A percentile compares a stretch with the other conserved stretches of the same genome.
Evolutionary conservation across 805 yeast species (phyloP).

Genomic region (Metschnikowia cubensis): DNA sequence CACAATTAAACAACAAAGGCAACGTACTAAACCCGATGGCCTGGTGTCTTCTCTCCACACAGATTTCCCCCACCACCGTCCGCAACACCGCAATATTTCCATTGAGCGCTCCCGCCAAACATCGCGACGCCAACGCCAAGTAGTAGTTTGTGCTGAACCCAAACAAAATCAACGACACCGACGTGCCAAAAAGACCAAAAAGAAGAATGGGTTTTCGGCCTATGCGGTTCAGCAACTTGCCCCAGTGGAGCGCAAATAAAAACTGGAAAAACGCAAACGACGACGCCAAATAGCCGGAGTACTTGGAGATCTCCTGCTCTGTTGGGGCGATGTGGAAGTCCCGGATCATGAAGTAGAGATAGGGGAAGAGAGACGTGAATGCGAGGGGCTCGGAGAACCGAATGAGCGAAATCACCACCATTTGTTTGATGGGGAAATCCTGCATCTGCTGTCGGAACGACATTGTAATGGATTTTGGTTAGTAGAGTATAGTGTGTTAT

Average conservation of each 20-base stretch:
- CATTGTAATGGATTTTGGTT: neutral
- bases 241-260: slow-evolving; percentile 58
- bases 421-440: slow-evolving; percentile 56
- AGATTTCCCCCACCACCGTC: slow-evolving; percentile 59
- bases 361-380: slow-evolving; percentile 61
- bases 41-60: slow-evolving; percentile 53
- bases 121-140: slow-evolving; percentile 51
- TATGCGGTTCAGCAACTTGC: slow-evolving; percentile 46
- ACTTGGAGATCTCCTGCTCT: slow-evolving; percentile 52
- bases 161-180: slow-evolving; percentile 43
- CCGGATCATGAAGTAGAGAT: slow-evolving; percentile 58
- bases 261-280: slow-evolving; percentile 59
- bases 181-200: slow-evolving; percentile 51
- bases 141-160: slow-evolving; percentile 53
- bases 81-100: slow-evolving; percentile 66
- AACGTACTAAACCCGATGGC: slow-evolving; percentile 59
- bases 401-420: slow-evolving; percentile 35
- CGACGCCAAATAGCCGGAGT: slow-evolving; percentile 60
- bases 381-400: slow-evolving; percentile 61
- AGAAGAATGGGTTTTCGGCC: slow-evolving; percentile 56
- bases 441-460: slow-evolving; percentile 46
- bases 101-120: slow-evolving; percentile 53
- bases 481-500: too few relatives aligned
- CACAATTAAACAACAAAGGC: slow-evolving; percentile 60
- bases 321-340: slow-evolving; percentile 48